Base-by-base conservation (phyloP, 2,329 filamentous ascomycete genomes). In the Berkeleyomyces basicola region DNA sequence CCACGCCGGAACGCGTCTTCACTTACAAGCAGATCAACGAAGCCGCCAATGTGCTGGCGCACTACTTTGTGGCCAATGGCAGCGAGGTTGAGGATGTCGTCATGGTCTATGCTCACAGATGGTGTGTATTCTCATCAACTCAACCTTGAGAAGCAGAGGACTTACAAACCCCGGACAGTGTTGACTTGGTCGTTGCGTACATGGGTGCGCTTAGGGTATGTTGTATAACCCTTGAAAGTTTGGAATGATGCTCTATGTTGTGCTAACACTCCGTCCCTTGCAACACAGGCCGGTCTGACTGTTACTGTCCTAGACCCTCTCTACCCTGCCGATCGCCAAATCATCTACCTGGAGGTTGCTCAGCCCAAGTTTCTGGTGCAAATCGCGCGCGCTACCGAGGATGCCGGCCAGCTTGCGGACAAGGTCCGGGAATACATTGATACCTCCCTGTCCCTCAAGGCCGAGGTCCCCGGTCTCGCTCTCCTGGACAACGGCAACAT, bases 21-120 rank as follows among this genome's bases (percentile, higher is more conserved):
- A 92, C 84, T 33, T 97, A 96, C 72, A 78, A 78, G 67, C 88
- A 95, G 69, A 96, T 97, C 70, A 81, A 90, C 70, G 87, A 96
- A 75, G 85, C 86, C 0, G 87, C 88, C 39, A 95, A 95, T 71
- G 78, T 83, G 16, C 73, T 96, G 5, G 88, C 90, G 31, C 84
- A 95, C 73, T 82, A 95, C 70, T 79, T 96, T 23, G 81, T 87
- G 61, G 78, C 85, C 59, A 79, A 83, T 68, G 90, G 91, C 64
- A 78, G 90, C 66, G 78, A 84, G 64, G 78, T 83, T 67, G 90
- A 90, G 7, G 90, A 97, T 70, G 90, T 96, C 2, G 90, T 96
- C 69, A 95, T 96, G 88, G 88, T 93, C 66, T 96, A 85, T 70
- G 89, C 89, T 63, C 82, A 96, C 73, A 83, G 91, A 64, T 84